A percentile compares a stretch with the other conserved stretches of the same genome.
Evolutionary conservation across 768 basidiomycete genomes (phyloP).

Genomic region (Mycena galopus): DNA sequence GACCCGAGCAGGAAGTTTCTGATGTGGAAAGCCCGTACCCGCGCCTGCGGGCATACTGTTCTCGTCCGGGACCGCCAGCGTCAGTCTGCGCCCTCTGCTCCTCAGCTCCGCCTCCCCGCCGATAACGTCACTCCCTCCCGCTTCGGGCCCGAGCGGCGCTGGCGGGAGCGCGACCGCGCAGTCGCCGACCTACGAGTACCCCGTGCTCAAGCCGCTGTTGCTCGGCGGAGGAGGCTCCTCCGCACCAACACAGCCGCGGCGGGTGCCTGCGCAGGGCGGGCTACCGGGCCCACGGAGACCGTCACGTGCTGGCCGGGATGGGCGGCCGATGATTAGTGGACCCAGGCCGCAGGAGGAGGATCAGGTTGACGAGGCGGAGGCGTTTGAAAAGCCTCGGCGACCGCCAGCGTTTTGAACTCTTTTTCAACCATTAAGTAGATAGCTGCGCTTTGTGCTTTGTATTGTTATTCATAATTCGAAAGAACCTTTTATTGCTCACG

Average conservation of each 20-base stretch:
- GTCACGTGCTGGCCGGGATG: conserved; percentile 18
- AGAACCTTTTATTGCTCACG: no score
- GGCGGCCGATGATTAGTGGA: conserved; percentile 45
- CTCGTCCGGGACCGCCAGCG: conserved; percentile 1
- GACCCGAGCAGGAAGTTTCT: conserved; percentile 25
- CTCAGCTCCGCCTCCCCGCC: conserved; percentile 20
- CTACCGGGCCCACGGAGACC: conserved; percentile 11
- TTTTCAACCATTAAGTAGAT: neutral
- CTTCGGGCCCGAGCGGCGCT: conserved; percentile 15
- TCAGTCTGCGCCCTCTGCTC: conserved; percentile 30
- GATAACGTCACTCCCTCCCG: conserved; percentile 30
- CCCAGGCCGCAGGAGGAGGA: conserved; percentile 40
- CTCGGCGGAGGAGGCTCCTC: no score
- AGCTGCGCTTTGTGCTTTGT: conserved; percentile 16
- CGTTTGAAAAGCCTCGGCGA: conserved; percentile 48
- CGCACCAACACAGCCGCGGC: conserved; percentile 41
- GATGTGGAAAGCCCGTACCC: conserved; percentile 34
- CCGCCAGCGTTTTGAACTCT: conserved; percentile 52
- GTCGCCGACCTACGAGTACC: conserved; percentile 32
- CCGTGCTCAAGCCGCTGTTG: conserved; percentile 46
- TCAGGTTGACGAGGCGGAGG: conserved; percentile 36
- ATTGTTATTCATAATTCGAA: neutral
- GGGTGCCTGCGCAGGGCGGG: conserved; percentile 2
- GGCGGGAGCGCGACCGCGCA: no score
- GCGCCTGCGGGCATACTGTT: no score